Evolutionary conservation across 345 rosid genomes (phyloP).

Genomic region (Moringa oleifera): DNA sequence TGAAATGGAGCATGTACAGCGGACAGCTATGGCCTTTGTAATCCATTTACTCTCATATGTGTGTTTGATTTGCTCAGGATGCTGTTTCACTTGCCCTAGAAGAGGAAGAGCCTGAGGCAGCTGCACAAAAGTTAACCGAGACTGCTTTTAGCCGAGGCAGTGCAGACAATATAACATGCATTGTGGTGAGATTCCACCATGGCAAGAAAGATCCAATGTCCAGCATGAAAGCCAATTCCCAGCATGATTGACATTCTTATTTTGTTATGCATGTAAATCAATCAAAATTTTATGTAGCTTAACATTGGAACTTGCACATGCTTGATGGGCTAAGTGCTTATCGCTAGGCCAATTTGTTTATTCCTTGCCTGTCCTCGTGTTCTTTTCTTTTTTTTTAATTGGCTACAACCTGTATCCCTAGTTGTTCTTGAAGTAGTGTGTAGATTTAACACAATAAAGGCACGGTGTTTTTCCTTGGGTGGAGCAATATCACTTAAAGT

Average conservation of each 20-base stretch:
- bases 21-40: background rate
- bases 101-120: conserved; percentile 81
- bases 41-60: background rate
- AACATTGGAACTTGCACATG: conserved; percentile 20
- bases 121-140: conserved; percentile 83
- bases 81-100: conserved; percentile 67
- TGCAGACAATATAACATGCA: conserved; percentile 95
- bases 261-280: conserved; percentile 19
- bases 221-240: conserved; percentile 19
- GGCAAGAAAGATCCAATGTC: conserved; percentile 30
- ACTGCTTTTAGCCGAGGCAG: conserved; percentile 83
- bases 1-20: too few relatives aligned
- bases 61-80: conserved; percentile 48
- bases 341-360: conserved; percentile 28
- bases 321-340: conserved; percentile 27
- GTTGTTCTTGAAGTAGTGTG: background rate
- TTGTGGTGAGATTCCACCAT: conserved; percentile 80
- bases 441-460: too few relatives aligned
- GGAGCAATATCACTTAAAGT: too few relatives aligned
- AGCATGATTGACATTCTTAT: conserved; percentile 18
- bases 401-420: background rate
- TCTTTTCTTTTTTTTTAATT: conserved; percentile 7
- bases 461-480: background rate
- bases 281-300: conserved; percentile 5
- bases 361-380: conserved; percentile 25